A percentile compares a stretch with the other conserved stretches of the same genome.
Conservation (phyloP, 2,329 filamentous ascomycete species). For the Colletotrichum somersetense region DNA sequence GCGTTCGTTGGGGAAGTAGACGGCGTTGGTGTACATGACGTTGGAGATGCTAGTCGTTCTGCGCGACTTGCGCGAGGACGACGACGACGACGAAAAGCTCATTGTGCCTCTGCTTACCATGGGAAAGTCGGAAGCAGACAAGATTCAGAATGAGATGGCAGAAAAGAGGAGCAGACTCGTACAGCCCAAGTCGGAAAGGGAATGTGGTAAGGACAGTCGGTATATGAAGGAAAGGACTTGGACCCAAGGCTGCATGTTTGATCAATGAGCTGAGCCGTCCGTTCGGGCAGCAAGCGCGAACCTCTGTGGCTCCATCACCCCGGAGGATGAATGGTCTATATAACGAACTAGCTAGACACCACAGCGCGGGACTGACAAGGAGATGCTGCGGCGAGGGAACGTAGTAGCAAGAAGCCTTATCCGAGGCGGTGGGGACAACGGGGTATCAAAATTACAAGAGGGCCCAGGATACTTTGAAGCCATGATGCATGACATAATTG, state of each 20-base stretch:
- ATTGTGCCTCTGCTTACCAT: slow-evolving; percentile 45
- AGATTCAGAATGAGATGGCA: neutral
- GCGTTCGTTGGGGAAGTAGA: slow-evolving; percentile 86
- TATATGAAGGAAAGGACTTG: slow-evolving; percentile 38
- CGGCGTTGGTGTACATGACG: slow-evolving; percentile 77
- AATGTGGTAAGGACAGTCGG: slow-evolving; percentile 34
- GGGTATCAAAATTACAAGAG: slow-evolving; percentile 52
- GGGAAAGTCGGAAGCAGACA: neutral
- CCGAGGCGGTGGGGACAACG: slow-evolving; percentile 42
- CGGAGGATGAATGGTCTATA: slow-evolving; percentile 38
- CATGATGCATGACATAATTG: slow-evolving; percentile 63
- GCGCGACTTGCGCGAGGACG: slow-evolving; percentile 61
- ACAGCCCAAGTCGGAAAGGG: slow-evolving; percentile 15
- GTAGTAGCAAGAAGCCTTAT: slow-evolving; percentile 32
- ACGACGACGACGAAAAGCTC: slow-evolving; percentile 55
- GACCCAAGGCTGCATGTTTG: slow-evolving; percentile 39
- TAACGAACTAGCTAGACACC: slow-evolving; percentile 36
- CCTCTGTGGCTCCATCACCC: slow-evolving; percentile 32
- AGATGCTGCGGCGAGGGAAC: slow-evolving; percentile 40
- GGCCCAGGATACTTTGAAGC: slow-evolving; percentile 52
- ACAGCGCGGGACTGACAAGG: slow-evolving; percentile 26
- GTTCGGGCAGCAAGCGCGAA: slow-evolving; percentile 42
- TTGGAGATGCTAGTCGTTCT: slow-evolving; percentile 59
- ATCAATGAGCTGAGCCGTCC: slow-evolving; percentile 35
- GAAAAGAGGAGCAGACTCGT: slow-evolving; percentile 27